These are phyloP conservation scores for Bruguiera parviflora DNA, from an alignment of 345 rosid species.

Conservation along the genomic window DNA sequence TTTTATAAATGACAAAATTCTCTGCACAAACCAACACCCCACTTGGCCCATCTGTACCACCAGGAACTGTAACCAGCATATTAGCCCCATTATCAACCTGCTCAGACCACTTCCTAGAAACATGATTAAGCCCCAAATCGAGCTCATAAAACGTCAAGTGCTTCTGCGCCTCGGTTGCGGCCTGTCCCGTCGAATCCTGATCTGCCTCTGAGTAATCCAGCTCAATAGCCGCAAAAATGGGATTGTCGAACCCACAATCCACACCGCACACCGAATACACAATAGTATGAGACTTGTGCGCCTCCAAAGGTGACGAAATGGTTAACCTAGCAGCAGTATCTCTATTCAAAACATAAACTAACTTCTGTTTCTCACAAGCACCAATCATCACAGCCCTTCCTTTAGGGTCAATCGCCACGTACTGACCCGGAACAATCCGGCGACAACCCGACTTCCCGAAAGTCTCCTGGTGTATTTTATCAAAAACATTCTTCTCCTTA, in stretches of 20 bases:
- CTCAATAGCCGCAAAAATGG: constrained; percentile 87
- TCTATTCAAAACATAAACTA: constrained; percentile 88
- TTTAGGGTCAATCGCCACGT: constrained; percentile 85
- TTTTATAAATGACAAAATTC: constrained; percentile 95
- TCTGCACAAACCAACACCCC: constrained; percentile 96
- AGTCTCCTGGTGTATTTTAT: constrained; percentile 90
- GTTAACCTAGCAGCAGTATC: constrained; percentile 95
- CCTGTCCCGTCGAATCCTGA: constrained; percentile 83
- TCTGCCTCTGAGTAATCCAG: constrained; percentile 96
- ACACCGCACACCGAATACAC: constrained; percentile 83
- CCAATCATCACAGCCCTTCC: constrained; percentile 95
- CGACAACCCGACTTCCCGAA: constrained; percentile 95
- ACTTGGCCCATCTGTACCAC: constrained; percentile 95
- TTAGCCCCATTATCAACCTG: constrained; percentile 96
- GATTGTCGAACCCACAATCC: constrained; percentile 96
- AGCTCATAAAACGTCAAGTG: constrained; percentile 91
- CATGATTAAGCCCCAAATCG: constrained; percentile 94
- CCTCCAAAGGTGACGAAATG: constrained; percentile 94
- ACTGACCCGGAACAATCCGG: constrained; percentile 94
- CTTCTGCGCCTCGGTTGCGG: constrained; percentile 93
- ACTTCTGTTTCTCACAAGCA: constrained; percentile 95
- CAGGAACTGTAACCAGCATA: constrained; percentile 97
- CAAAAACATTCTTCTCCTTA: constrained; percentile 78
- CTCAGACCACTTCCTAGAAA: constrained; percentile 95
- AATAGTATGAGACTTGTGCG: constrained; percentile 90